Evolutionary conservation across 2,329 filamentous ascomycete species (phyloP).

Genomic region (Fusarium sulawesiense): DNA sequence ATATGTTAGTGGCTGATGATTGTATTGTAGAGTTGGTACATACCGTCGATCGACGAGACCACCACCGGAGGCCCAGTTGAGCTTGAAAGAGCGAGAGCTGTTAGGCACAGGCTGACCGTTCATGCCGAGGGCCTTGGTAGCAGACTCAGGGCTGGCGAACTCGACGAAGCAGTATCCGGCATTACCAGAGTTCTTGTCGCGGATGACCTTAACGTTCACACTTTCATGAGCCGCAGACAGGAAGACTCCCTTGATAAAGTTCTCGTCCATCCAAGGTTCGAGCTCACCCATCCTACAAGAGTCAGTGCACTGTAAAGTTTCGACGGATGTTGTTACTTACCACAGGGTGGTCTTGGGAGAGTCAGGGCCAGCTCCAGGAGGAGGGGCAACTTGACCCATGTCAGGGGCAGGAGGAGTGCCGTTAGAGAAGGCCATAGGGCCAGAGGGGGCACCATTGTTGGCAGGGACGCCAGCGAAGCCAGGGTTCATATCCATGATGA

Average conservation of each 20-base stretch:
- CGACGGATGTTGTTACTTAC: conserved; percentile 50
- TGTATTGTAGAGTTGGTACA: conserved; percentile 44
- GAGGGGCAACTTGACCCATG: conserved; percentile 51
- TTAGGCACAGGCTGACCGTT: conserved; percentile 94
- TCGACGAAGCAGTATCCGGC: conserved; percentile 99
- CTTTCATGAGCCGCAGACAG: conserved; percentile 87
- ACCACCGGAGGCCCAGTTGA: conserved; percentile 98
- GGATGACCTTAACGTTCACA: conserved; percentile 99
- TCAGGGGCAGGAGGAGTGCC: conserved; percentile 55
- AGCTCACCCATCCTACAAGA: conserved; percentile 93
- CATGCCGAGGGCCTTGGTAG: conserved; percentile 88
- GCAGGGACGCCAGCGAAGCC: conserved; percentile 47
- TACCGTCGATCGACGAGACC: conserved; percentile 93
- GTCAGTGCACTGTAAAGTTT: conserved; percentile 24
- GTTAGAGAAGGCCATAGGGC: conserved; percentile 54
- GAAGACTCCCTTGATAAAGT: conserved; percentile 96
- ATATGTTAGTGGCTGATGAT: neutral
- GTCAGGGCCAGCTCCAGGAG: conserved; percentile 55
- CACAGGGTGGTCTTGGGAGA: conserved; percentile 69
- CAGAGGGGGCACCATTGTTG: conserved; percentile 49
- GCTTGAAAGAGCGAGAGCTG: conserved; percentile 94
- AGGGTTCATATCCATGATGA: conserved; percentile 50
- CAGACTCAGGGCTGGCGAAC: conserved; percentile 84
- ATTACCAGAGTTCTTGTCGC: conserved; percentile 98
- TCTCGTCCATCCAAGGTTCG: conserved; percentile 99